phyloP scores from a whole-genome alignment of 306 rosid genomes.

The Calophaca sinica region DNA sequence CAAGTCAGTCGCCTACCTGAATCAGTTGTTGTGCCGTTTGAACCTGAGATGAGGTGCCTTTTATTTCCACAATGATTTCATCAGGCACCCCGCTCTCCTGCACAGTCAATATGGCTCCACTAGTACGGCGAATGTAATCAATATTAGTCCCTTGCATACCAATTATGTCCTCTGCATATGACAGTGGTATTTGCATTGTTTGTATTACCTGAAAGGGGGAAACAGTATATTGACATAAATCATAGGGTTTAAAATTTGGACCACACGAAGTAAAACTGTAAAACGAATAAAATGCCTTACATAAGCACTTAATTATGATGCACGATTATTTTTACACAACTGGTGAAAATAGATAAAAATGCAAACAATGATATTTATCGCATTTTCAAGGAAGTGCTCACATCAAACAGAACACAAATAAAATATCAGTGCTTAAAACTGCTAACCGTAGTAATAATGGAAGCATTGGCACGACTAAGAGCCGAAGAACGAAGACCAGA shows the following conservation, averaged over 20 bases:
- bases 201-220: constrained; percentile 72
- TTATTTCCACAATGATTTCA: constrained; percentile 92
- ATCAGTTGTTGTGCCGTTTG: constrained; percentile 90
- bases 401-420: constrained; percentile 33
- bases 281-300: constrained; percentile 2
- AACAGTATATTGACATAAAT: constrained; percentile 23
- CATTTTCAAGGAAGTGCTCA: constrained; percentile 19
- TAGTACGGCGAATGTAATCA: constrained; percentile 87
- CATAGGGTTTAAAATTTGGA: constrained; percentile 22
- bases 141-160: constrained; percentile 93
- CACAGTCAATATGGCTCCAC: constrained; percentile 91
- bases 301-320: constrained; percentile 22
- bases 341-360: constrained; percentile 1
- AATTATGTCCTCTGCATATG: constrained; percentile 95
- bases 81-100: constrained; percentile 94
- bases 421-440: constrained; percentile 25
- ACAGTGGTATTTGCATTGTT: constrained; percentile 96
- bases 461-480: constrained; percentile 68
- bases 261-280: constrained; percentile 4
- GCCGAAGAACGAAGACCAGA: constrained; percentile 82
- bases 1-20: constrained; percentile 66
- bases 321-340: not conserved
- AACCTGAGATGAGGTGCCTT: constrained; percentile 92
- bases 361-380: constrained; percentile 11
- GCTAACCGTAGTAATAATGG: constrained; percentile 90